phyloP scores from a whole-genome alignment of 768 basidiomycete species.

The Flagelloscypha sp. region DNA sequence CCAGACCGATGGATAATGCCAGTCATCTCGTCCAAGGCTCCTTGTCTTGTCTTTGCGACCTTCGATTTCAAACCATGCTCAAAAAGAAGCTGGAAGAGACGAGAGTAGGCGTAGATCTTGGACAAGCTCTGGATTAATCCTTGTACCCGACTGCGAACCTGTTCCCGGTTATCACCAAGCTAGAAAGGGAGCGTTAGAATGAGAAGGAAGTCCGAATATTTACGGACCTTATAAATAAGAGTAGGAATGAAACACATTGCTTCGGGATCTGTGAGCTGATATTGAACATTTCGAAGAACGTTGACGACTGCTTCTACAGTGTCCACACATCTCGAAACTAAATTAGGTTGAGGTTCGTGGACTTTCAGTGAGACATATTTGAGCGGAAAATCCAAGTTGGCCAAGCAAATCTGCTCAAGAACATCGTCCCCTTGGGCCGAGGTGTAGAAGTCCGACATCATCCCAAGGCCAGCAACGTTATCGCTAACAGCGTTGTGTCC shows the following conservation, averaged over 20 bases:
- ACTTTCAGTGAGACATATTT: slow-evolving; percentile 91
- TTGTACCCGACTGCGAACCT: slow-evolving; percentile 69
- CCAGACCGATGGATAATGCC: slow-evolving; percentile 75
- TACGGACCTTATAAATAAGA: slow-evolving; percentile 75
- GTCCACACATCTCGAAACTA: slow-evolving; percentile 83
- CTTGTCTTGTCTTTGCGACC: slow-evolving; percentile 86
- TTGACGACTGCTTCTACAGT: slow-evolving; percentile 70
- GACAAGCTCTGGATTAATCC: slow-evolving; percentile 80
- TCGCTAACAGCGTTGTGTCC: slow-evolving; percentile 96
- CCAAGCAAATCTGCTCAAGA: slow-evolving; percentile 58
- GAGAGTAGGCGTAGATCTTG: slow-evolving; percentile 88
- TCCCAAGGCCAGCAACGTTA: slow-evolving; percentile 67
- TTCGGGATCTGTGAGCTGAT: slow-evolving; percentile 80
- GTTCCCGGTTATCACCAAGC: slow-evolving; percentile 91
- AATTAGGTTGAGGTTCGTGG: slow-evolving; percentile 86
- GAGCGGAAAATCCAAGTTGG: slow-evolving; percentile 84
- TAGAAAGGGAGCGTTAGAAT: slow-evolving; percentile 23
- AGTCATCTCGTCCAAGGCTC: slow-evolving; percentile 75
- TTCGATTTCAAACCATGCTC: slow-evolving; percentile 87
- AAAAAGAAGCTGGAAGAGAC: slow-evolving; percentile 79
- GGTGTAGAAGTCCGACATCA: slow-evolving; percentile 69
- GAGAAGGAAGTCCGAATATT: not conserved
- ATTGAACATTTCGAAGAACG: slow-evolving; percentile 63
- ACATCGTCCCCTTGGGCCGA: slow-evolving; percentile 50
- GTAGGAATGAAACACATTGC: slow-evolving; percentile 85